Conservation (phyloP, 208 protist species). For the Endotrypanum monterogeii region DNA sequence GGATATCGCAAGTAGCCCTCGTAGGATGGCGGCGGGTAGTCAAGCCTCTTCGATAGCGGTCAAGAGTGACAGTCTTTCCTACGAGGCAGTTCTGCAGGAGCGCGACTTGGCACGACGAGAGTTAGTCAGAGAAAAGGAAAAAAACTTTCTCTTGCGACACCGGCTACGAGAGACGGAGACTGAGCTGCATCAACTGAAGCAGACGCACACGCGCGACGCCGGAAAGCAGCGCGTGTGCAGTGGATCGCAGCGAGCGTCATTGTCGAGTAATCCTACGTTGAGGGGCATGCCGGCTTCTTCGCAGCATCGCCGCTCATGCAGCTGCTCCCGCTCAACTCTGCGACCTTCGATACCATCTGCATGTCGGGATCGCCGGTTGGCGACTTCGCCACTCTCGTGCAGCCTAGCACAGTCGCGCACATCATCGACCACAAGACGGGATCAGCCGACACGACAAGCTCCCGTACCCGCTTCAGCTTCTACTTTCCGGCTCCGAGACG, state of each 20-base stretch:
- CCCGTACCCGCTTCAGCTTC: not conserved
- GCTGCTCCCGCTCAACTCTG: not conserved
- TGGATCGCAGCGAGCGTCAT: not conserved
- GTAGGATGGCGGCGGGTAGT: not conserved
- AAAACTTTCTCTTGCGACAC: conserved; percentile 29
- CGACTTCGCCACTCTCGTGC: not conserved
- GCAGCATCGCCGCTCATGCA: not conserved
- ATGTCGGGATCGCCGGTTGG: not conserved
- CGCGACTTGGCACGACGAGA: conserved; percentile 35
- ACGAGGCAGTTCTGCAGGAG: conserved; percentile 19
- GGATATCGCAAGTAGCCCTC: not conserved
- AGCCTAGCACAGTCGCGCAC: not conserved
- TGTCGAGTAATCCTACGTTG: not conserved
- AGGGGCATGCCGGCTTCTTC: not conserved
- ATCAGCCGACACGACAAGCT: not conserved
- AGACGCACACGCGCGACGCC: not conserved
- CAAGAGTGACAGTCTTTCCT: not conserved
- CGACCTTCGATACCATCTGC: not conserved
- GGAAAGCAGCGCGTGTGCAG: not conserved
- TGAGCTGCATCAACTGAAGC: conserved; percentile 12
- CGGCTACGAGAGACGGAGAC: conserved; percentile 32
- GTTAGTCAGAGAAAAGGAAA: conserved; percentile 41
- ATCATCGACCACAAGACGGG: not conserved
- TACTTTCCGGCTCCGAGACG: not conserved
- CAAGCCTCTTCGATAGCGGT: not conserved